Percentiles rank a stretch among this genome's conserved stretches.
Evolutionary conservation across 2,329 filamentous ascomycete genomes (phyloP).

Genomic region (Ophiognomonia clavigignenti-juglandacearum): DNA sequence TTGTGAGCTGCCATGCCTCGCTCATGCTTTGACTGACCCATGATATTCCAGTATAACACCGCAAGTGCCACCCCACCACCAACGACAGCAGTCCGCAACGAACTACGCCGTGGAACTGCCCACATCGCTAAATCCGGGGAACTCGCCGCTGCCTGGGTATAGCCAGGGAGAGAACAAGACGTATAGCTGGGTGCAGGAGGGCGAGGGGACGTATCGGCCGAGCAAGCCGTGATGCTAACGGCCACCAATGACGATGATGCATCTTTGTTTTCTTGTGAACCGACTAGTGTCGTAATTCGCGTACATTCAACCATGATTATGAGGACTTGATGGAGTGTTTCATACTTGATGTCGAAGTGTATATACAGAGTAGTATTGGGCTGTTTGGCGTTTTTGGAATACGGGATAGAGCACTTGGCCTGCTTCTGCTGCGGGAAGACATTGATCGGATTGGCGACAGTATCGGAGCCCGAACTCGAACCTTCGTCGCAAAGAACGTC

Average conservation of each 20-base stretch:
- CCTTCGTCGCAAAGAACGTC: too few species aligned
- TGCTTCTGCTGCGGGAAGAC: too few species aligned
- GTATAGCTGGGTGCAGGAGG: slow-evolving; percentile 26
- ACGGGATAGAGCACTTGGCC: too few species aligned
- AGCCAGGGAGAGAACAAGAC: slow-evolving; percentile 16
- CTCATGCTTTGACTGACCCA: slow-evolving; percentile 9
- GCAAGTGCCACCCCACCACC: slow-evolving; percentile 8
- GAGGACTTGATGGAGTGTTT: too few species aligned
- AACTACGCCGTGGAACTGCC: slow-evolving; percentile 29
- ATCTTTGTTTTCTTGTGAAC: slow-evolving; percentile 33
- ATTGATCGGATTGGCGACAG: too few species aligned
- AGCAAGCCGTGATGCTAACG: slow-evolving; percentile 13
- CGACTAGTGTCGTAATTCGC: background rate
- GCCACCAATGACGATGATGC: slow-evolving; percentile 47
- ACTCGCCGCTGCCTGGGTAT: slow-evolving; percentile 31
- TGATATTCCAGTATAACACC: slow-evolving; percentile 11
- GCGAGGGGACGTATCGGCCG: slow-evolving; percentile 13
- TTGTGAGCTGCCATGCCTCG: background rate
- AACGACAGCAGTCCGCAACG: slow-evolving; percentile 3
- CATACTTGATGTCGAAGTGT: too few species aligned
- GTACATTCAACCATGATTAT: background rate
- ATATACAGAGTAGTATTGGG: too few species aligned
- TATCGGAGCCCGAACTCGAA: too few species aligned
- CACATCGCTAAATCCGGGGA: slow-evolving; percentile 23
- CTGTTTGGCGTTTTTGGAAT: too few species aligned